Evolutionary conservation across 2,329 filamentous ascomycete genomes (phyloP), one percentile per base, ranked within the genome.

Genomic region (Aspergillus niger): DNA sequence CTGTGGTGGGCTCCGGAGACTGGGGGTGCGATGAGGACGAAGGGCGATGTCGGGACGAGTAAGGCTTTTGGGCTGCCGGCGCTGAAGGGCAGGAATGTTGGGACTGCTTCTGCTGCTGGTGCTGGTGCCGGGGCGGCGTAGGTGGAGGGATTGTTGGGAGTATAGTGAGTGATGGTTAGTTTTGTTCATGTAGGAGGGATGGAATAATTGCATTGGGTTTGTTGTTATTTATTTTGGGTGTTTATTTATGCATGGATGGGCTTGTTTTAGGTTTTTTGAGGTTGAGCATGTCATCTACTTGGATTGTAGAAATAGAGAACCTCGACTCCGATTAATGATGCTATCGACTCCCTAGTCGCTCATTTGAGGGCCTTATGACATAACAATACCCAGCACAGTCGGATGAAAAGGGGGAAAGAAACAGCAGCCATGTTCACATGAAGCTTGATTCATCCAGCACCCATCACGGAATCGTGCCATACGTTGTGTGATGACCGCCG

Each of bases 1-100:
- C 78, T 98, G 75, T 90, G 90, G 44, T 99, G 95, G 95, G 89
- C 90, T 71, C 82, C 86, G 32, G 75, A 73, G 20, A 75, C 75
- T 13, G 74, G 76, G 64, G 76, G 83, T 77, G 43, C 83, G 78
- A 60, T 76, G 41, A 82, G 84, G 80, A 81, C 83, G 63, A 79
- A 74, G 17, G 73, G 86, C 3, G 74, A 79, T 61, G 81, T 81
- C 2, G 83, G 84, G 2, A 74, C 71, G 66, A 85, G 81, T 63
- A 76, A 81, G 68, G 66, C 69, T 10, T 88, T 88, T 74, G 75
- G 76, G 59, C 81, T 89, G 71, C 86, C 86, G 0, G 71, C 75
- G 30, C 71, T 88, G 69, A 86, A 85, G 71, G 80, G 73, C 11
- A 36, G 11, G 32, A 36, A 36, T 36, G 32, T 36, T 8, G 82